A percentile compares a stretch with the other conserved stretches of the same genome.
Conservation (phyloP, 768 basidiomycete genomes). For the Mycena belliarum region DNA sequence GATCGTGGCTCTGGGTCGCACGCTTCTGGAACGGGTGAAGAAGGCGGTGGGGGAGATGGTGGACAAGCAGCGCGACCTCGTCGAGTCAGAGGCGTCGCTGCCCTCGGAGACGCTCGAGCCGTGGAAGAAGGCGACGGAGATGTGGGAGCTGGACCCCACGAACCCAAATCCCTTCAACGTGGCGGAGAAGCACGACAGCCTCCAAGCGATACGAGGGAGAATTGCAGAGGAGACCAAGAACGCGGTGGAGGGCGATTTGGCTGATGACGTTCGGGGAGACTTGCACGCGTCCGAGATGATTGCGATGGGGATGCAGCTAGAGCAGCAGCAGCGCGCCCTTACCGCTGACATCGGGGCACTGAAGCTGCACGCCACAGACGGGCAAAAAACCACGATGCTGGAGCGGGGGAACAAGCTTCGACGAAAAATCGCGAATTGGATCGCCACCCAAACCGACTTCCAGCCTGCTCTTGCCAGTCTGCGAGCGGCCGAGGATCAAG, state of each 20-base stretch:
- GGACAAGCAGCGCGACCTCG: not conserved
- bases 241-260: not conserved
- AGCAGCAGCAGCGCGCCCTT: not conserved
- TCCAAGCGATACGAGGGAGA: not conserved
- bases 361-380: constrained; percentile 20
- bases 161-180: not conserved
- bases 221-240: not conserved
- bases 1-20: not conserved
- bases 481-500: not conserved
- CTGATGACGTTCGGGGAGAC: not conserved
- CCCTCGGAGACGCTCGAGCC: not conserved
- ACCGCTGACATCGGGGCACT: not conserved
- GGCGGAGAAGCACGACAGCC: not conserved
- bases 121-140: not conserved
- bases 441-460: not conserved
- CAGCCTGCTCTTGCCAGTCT: not conserved
- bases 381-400: constrained; percentile 29
- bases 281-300: not conserved
- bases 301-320: not conserved
- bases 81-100: not conserved
- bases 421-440: constrained; percentile 11
- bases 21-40: not conserved
- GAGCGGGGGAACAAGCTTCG: constrained; percentile 25
- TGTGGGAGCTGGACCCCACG: not conserved
- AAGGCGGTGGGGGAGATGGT: not conserved